Conservation (phyloP, 805 yeast species). For the Teunomyces barrocoloradensis region DNA sequence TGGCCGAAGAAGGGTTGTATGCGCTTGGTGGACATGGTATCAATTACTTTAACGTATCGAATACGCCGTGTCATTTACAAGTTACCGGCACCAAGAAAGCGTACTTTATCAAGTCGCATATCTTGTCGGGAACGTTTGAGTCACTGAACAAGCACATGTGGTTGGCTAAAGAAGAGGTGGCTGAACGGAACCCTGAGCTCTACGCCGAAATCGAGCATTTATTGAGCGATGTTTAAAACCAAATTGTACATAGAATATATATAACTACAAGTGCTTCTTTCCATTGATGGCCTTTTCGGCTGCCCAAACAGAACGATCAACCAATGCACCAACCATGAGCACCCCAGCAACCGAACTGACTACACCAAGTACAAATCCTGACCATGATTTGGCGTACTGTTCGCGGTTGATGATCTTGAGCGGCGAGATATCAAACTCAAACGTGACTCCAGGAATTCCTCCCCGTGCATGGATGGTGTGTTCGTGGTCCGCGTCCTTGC, state of each 20-base stretch:
- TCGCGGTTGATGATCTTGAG: slow-evolving; percentile 86
- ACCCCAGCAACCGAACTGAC: slow-evolving; percentile 93
- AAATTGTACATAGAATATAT: slow-evolving; percentile 6
- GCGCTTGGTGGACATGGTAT: slow-evolving; percentile 69
- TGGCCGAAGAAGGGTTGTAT: slow-evolving; percentile 74
- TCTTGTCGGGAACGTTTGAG: slow-evolving; percentile 76
- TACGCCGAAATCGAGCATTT: slow-evolving; percentile 53
- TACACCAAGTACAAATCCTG: slow-evolving; percentile 76
- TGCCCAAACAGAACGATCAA: slow-evolving; percentile 85
- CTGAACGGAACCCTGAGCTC: slow-evolving; percentile 48
- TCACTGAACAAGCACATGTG: slow-evolving; percentile 62
- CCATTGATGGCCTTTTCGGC: slow-evolving; percentile 75
- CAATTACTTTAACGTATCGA: slow-evolving; percentile 89
- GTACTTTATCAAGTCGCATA: slow-evolving; percentile 82
- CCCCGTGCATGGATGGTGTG: slow-evolving; percentile 79
- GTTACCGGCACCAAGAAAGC: slow-evolving; percentile 42
- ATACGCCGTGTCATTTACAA: slow-evolving; percentile 75
- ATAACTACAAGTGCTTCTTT: slow-evolving; percentile 49
- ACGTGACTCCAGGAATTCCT: slow-evolving; percentile 87
- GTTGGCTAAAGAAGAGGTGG: slow-evolving; percentile 80
- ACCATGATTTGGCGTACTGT: slow-evolving; percentile 70
- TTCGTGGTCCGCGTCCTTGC: slow-evolving; percentile 88
- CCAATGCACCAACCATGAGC: slow-evolving; percentile 83
- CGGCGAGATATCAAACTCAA: slow-evolving; percentile 90
- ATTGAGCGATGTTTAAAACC: slow-evolving; percentile 32